Conservation (phyloP, 1,284 basidiomycete genomes). For the Apiotrichum montevideense region DNA sequence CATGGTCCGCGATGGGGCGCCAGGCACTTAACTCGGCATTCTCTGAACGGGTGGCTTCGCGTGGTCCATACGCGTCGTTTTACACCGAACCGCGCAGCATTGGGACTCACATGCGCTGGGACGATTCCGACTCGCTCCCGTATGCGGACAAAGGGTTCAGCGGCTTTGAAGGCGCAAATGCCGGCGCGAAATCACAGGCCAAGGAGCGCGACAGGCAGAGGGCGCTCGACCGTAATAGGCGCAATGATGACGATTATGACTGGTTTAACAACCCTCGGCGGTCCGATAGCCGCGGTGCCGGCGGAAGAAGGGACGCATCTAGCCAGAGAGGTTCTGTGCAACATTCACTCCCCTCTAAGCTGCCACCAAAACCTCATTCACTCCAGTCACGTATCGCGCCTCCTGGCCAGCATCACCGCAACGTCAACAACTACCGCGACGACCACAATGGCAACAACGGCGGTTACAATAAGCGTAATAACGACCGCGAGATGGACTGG, state of each 20-base stretch:
- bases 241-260: constrained; percentile 4
- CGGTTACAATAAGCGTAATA: neutral
- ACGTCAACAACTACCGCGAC: neutral
- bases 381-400: neutral
- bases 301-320: neutral
- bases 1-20: constrained; percentile 52
- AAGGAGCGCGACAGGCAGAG: constrained; percentile 17
- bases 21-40: constrained; percentile 68
- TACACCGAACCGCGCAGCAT: neutral
- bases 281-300: neutral
- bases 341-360: no score
- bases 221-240: constrained; percentile 12
- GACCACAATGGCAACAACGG: neutral
- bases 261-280: neutral
- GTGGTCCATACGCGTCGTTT: constrained; percentile 59
- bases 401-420: neutral
- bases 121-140: constrained; percentile 17
- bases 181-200: constrained; percentile 27
- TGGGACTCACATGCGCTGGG: constrained; percentile 24
- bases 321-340: neutral
- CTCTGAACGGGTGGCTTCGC: constrained; percentile 58
- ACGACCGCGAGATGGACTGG: constrained; percentile 1
- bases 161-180: constrained; percentile 21
- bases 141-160: constrained; percentile 11
- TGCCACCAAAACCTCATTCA: no score